Base-by-base conservation (phyloP, 2,329 filamentous ascomycete species). In the Pyrenochaeta sp. region DNA sequence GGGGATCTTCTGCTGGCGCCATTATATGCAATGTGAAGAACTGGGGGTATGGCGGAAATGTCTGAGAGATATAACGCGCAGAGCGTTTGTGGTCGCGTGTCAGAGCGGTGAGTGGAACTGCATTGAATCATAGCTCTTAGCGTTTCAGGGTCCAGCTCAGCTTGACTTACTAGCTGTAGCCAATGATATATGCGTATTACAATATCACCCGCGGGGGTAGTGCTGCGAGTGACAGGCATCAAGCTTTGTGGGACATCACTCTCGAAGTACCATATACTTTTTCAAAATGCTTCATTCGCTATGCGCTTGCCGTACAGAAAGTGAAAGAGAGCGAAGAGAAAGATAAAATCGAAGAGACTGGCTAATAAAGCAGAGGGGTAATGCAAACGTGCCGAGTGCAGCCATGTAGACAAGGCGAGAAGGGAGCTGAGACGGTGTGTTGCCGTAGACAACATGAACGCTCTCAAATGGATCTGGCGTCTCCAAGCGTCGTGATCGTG, bases 81-180 rank as follows among this genome's bases (percentile, higher is more conserved):
- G 48, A 32, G 51, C 49, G 54, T 52, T 59, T 56, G 55, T 39
- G 66, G 58, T 66, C 61, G 48, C 60, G 56, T 65, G 56, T 56
- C 58, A 54, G 54, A 60, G 65, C 64, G 71, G 72, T 75, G 71
- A 73, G 65, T 55, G 45, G 22, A 44, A 24, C 42, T 58, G 42
- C 7, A 58, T 40, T 49, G 42, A 37, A 44, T 32, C 39, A 45
- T 39, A 48, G 56, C 60, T 50, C 59, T 49, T 56, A 59, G 64
- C 61, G 56, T 54, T 62, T 53, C 72, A 72, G 69, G 72, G 72
- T 73, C 71, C 66, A 71, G 58, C 60, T 61, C 50, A 61, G 56
- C 64, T 58, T 50, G 45, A 47, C 40, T 40, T 46, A 49, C n/a
- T 8, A 30, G 32, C n/a, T 40, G 54, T 53, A 44, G 48, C 71